Evolutionary conservation across 208 protist genomes (phyloP).

Genomic region (Leptomonas seymouri): DNA sequence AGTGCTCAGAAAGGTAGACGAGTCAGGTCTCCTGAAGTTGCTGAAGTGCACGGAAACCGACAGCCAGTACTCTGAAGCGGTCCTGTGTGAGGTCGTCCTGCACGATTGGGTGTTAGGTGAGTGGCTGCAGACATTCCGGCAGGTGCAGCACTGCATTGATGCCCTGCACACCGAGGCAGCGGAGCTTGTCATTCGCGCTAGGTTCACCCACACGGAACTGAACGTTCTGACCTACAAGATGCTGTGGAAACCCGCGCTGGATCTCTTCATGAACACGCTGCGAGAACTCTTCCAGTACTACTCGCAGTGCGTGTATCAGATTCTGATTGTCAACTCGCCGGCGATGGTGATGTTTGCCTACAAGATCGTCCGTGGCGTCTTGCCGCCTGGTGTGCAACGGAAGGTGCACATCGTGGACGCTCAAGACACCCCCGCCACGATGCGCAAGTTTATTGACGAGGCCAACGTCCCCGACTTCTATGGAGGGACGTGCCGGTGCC

Average conservation of each 20-base stretch:
- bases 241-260: constrained; percentile 66
- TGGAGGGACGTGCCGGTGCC: constrained; percentile 59
- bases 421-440: constrained; percentile 36
- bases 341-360: constrained; percentile 63
- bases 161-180: constrained; percentile 17
- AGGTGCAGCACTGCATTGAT: constrained; percentile 14
- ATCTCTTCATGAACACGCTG: constrained; percentile 47
- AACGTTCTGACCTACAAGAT: constrained; percentile 59
- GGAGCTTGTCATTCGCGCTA: constrained; percentile 35
- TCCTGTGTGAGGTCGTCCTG: constrained; percentile 26
- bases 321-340: constrained; percentile 62
- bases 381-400: constrained; percentile 34
- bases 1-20: constrained; percentile 41
- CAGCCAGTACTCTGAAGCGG: constrained; percentile 12
- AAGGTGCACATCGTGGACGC: constrained; percentile 52
- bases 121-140: constrained; percentile 28
- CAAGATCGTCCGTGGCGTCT: constrained; percentile 49
- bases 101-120: constrained; percentile 23
- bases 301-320: constrained; percentile 52
- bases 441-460: constrained; percentile 46
- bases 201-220: constrained; percentile 54
- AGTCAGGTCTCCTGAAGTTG: constrained; percentile 20
- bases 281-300: constrained; percentile 42
- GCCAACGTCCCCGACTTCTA: constrained; percentile 45
- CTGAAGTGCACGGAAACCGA: constrained; percentile 27